A percentile compares a stretch with the other conserved stretches of the same genome.
Conservation (phyloP, 306 rosid species). For the Oemleria cerasiformis region DNA sequence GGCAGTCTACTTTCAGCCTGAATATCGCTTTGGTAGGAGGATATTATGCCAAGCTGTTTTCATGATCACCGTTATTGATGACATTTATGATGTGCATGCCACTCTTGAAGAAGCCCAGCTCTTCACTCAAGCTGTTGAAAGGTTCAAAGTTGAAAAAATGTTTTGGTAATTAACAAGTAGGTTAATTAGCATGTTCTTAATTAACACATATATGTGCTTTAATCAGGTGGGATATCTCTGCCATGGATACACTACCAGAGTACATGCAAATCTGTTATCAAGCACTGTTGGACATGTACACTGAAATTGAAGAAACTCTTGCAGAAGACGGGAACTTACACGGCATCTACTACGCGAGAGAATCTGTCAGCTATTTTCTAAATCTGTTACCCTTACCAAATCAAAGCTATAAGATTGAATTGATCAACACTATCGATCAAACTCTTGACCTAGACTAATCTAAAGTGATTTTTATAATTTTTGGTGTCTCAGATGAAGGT, state of each 20-base stretch:
- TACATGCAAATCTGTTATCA: neutral
- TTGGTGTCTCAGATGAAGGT: constrained; percentile 24
- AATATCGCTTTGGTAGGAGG: neutral
- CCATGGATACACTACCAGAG: neutral
- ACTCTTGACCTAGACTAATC: no score
- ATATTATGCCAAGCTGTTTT: neutral
- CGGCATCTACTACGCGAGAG: neutral
- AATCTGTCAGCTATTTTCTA: neutral
- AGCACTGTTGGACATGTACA: neutral
- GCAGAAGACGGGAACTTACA: neutral
- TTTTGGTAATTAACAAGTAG: no score
- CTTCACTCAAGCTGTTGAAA: neutral
- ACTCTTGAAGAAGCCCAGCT: neutral
- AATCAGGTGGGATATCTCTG: constrained; percentile 1
- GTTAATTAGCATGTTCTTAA: no score
- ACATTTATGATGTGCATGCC: neutral
- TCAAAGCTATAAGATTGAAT: neutral
- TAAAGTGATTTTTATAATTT: no score
- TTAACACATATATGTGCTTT: neutral
- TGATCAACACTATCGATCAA: no score
- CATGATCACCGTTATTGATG: neutral
- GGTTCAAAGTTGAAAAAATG: neutral
- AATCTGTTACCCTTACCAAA: no score
- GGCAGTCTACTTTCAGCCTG: neutral
- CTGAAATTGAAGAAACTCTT: neutral